phyloP scores from a whole-genome alignment of 371 early-diverging fungal genomes.

The Phascolomyces articulosus region DNA sequence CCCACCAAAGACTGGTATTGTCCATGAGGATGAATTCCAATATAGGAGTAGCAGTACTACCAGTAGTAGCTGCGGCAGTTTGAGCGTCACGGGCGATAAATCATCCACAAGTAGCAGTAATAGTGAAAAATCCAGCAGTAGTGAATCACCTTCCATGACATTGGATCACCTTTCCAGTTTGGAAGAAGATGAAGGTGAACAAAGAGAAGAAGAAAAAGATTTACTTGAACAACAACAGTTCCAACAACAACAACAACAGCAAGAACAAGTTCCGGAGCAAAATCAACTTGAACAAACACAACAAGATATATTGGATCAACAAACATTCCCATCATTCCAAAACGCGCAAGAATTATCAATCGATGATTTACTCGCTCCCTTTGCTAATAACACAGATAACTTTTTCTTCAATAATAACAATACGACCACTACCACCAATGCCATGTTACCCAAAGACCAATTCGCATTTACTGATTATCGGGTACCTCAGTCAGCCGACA shows the following conservation, averaged over 20 bases:
- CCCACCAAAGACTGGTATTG: slow-evolving; percentile 18
- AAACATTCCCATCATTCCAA: not conserved
- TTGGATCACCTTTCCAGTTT: not conserved
- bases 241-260: not conserved
- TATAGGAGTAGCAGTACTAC: not conserved
- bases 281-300: not conserved
- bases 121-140: slow-evolving; percentile 1
- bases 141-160: slow-evolving; percentile 7
- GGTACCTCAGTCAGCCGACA: slow-evolving; percentile 19
- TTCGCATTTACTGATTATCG: slow-evolving; percentile 34
- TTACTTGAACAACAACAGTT: no score
- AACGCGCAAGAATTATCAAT: not conserved
- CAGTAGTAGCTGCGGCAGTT: slow-evolving; percentile 7
- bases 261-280: not conserved
- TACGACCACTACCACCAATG: not conserved
- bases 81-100: not conserved
- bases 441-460: slow-evolving; percentile 15
- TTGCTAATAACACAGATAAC: slow-evolving; percentile 23
- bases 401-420: not conserved
- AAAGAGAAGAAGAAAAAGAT: no score
- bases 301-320: not conserved
- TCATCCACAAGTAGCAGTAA: slow-evolving; percentile 7
- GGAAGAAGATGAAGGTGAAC: not conserved
- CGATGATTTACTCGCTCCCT: slow-evolving; percentile 6
- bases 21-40: slow-evolving; percentile 9